These are phyloP conservation scores for Phialocephala sp. DNA, from an alignment of 2,329 filamentous ascomycete species.

Conservation along the genomic window DNA sequence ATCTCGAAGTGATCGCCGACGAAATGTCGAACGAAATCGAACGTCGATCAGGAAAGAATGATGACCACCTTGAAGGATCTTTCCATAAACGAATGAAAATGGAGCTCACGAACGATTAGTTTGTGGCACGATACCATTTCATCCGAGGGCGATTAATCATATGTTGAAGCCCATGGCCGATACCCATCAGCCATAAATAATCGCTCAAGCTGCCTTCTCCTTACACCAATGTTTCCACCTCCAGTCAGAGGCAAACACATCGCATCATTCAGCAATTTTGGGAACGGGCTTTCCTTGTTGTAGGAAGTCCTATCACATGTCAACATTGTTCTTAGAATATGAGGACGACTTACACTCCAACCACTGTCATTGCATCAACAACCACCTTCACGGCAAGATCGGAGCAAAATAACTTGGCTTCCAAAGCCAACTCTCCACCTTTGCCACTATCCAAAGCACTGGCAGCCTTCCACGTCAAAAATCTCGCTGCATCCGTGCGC, in stretches of 20 bases:
- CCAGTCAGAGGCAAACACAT: slow-evolving; percentile 57
- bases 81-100: slow-evolving; percentile 16
- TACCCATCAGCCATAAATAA: slow-evolving; percentile 52
- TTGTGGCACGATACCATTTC: not conserved
- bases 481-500: slow-evolving; percentile 53
- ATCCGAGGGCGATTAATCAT: slow-evolving; percentile 3
- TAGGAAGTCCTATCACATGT: slow-evolving; percentile 26
- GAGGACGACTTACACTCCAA: slow-evolving; percentile 51
- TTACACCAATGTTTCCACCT: slow-evolving; percentile 59
- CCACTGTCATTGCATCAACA: slow-evolving; percentile 55
- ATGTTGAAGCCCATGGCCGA: slow-evolving; percentile 52
- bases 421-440: slow-evolving; percentile 52
- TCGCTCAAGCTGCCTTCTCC: slow-evolving; percentile 54
- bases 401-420: slow-evolving; percentile 58
- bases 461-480: slow-evolving; percentile 58
- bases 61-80: not conserved
- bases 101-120: slow-evolving; percentile 14
- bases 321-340: slow-evolving; percentile 12
- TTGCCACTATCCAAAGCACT: slow-evolving; percentile 47
- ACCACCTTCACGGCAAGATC: slow-evolving; percentile 55
- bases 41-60: not conserved
- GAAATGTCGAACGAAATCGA: slow-evolving; percentile 21
- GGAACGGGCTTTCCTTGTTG: slow-evolving; percentile 44
- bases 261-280: slow-evolving; percentile 51
- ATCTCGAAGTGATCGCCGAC: slow-evolving; percentile 24